Percentiles rank a stretch among this genome's conserved stretches.
These are phyloP conservation scores for Tarenaya hassleriana DNA, from an alignment of 345 rosid species.

Conservation along the genomic window DNA sequence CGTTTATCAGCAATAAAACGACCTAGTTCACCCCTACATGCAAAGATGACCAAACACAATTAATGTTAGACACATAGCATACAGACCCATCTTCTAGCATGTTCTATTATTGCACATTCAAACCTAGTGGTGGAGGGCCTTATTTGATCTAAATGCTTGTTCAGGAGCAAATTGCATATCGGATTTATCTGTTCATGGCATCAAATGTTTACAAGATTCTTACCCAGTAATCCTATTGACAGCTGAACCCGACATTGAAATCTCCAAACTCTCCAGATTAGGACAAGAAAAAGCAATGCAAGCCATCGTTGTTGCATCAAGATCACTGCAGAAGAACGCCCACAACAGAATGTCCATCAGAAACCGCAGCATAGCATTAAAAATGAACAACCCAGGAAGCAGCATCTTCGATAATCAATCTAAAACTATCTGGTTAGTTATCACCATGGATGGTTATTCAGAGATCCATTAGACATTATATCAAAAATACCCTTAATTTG, in stretches of 20 bases:
- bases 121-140: no score
- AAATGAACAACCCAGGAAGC: neutral
- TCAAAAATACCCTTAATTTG: no score
- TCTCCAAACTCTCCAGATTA: constrained; percentile 75
- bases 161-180: no score
- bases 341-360: neutral
- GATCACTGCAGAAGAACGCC: constrained; percentile 49
- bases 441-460: no score
- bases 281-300: constrained; percentile 98
- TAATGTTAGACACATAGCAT: no score
- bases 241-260: constrained; percentile 43
- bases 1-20: constrained; percentile 94
- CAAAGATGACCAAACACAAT: constrained; percentile 11
- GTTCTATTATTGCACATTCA: no score
- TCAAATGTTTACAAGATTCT: neutral
- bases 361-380: neutral
- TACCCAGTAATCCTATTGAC: constrained; percentile 92
- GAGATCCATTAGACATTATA: no score
- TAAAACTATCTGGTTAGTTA: no score
- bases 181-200: no score
- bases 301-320: constrained; percentile 84
- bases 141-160: no score
- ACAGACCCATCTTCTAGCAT: no score
- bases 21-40: constrained; percentile 73
- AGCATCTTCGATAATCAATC: no score